phyloP scores from a whole-genome alignment of 148 eudicot species.

The Nepenthes gracilis region DNA sequence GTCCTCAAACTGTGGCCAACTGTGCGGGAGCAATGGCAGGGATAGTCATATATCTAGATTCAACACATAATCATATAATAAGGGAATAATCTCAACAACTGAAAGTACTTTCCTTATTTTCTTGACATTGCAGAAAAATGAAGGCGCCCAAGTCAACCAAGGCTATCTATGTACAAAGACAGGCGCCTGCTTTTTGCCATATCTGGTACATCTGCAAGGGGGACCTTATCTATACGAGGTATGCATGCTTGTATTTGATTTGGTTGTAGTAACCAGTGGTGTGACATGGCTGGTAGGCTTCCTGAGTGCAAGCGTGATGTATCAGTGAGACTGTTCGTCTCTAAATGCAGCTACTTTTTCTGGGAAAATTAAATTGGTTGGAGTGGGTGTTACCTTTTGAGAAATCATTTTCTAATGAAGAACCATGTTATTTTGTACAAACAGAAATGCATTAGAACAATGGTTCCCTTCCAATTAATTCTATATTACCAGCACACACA shows the following conservation, averaged over 20 bases:
- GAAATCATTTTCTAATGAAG: not conserved
- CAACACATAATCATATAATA: too few relatives aligned
- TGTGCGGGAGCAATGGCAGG: too few relatives aligned
- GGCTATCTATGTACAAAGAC: conserved; percentile 54
- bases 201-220: conserved; percentile 81
- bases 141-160: conserved; percentile 65
- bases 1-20: too few relatives aligned
- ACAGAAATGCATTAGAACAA: not conserved
- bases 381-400: not conserved
- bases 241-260: conserved; percentile 3
- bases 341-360: not conserved
- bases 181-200: conserved; percentile 68
- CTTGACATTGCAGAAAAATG: conserved; percentile 54
- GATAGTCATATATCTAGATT: too few relatives aligned
- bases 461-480: not conserved
- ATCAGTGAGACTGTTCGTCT: not conserved
- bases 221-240: conserved; percentile 60
- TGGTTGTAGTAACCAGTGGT: not conserved
- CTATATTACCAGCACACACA: not conserved
- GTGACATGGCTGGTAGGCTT: not conserved
- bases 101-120: conserved; percentile 4
- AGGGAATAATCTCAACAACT: not conserved
- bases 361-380: not conserved
- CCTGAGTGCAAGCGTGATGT: not conserved
- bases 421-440: not conserved